These are phyloP conservation scores for Fusarium sp. DNA, from an alignment of 2,329 filamentous ascomycete genomes.

Conservation along the genomic window DNA sequence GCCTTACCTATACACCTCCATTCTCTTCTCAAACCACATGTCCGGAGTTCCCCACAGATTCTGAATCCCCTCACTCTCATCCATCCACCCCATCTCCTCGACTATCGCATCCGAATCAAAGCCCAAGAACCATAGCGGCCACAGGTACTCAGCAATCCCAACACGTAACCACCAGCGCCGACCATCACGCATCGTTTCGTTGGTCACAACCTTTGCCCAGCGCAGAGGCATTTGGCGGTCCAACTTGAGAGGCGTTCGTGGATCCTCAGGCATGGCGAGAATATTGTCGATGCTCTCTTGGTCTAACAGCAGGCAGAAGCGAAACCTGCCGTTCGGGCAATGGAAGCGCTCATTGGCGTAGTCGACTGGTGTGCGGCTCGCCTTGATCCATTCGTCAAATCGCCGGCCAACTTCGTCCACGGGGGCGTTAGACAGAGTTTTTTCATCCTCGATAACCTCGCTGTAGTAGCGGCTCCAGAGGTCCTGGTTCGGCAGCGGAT, in stretches of 20 bases:
- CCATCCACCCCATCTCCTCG: conserved; percentile 31
- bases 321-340: conserved; percentile 32
- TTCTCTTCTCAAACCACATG: conserved; percentile 13
- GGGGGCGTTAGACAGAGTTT: conserved; percentile 17
- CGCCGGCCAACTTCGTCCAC: conserved; percentile 20
- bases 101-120: conserved; percentile 29
- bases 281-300: conserved; percentile 43
- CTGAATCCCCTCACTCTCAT: conserved; percentile 29
- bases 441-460: conserved; percentile 38
- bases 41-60: conserved; percentile 34
- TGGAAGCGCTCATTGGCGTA: conserved; percentile 11
- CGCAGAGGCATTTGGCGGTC: conserved; percentile 13
- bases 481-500: conserved; percentile 34
- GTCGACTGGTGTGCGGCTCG: conserved; percentile 7
- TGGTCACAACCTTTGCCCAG: conserved; percentile 39
- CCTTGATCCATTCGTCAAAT: conserved; percentile 3
- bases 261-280: conserved; percentile 41
- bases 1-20: neutral
- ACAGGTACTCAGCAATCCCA: conserved; percentile 33
- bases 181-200: conserved; percentile 22
- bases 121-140: conserved; percentile 27
- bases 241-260: conserved; percentile 2
- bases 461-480: conserved; percentile 39
- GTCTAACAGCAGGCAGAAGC: conserved; percentile 42
- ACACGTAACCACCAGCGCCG: conserved; percentile 34